Evolutionary conservation across 2,329 filamentous ascomycete genomes (phyloP), one percentile per base, ranked within the genome.

Genomic region (Apiospora kogelbergensis): DNA sequence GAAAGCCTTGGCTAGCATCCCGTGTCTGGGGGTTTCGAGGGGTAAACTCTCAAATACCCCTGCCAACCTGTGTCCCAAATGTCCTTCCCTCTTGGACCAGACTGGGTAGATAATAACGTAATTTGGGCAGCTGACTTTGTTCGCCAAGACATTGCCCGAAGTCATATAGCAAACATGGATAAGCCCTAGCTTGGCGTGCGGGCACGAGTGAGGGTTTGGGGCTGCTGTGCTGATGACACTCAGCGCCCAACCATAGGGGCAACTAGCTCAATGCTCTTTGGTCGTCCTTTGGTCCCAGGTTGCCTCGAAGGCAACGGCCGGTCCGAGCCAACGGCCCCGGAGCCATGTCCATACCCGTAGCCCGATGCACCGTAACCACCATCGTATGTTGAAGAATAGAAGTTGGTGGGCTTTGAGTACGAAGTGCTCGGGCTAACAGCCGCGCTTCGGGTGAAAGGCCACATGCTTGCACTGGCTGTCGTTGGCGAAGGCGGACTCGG

Each of bases 231-330:
- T 60, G 15, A 20, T 60, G n/a, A 37, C 30, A 37, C 33, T 75
- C 72, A 89, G 73, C 85, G 83, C 67, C 85, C 82, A 72, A 87
- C 76, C 78, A 89, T 84, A 42, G 89, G 88, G 66, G 88, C 89
- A 60, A 90, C 87, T 26, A 90, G 82, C 79, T 90, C 88, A 73
- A 90, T 88, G 79, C 88, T 90, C 79, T 86, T 89, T 42, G 88
- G 87, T 63, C 88, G 82, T 72, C 86, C 83, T 78, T 88, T 88
- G 46, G 82, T 80, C 45, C 84, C 81, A 3, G 88, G 86, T 65
- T 84, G 83, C 64, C 88, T 84, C 11, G 83, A 83, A 17, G 89
- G 88, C 30, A 90, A 79, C 7, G 88, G 89, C 10, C 88, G 82
- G 71, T 89, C 87, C 73, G 74, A 70, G 46, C 72, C 72, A 37